Base-by-base conservation (phyloP, 805 yeast species). In the Starmerella cellae region DNA sequence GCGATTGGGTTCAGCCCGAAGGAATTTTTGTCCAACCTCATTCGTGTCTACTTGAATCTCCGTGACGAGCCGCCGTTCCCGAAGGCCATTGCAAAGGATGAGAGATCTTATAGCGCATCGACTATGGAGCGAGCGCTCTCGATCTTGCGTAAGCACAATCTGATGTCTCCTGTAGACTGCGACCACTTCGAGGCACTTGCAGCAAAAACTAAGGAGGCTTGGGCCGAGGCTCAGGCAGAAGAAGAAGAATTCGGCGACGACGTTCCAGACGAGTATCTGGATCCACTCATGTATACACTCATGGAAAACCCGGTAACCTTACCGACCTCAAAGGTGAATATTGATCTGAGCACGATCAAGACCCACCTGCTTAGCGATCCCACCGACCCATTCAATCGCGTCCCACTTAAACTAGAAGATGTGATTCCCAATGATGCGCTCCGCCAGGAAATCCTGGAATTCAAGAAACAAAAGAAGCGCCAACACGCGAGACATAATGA, bases 301-400 rank as follows among this genome's bases (percentile, higher is more conserved):
- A 91, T 91, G 98, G 81, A 77, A 52, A 94, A 91, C 59, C 99
- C 99, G 0, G 98, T 91, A 4, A 79, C 73, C n/a, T 69, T 91
- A 53, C 99, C 99, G 8, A 69, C 82, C 8, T 83, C 95, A 1
- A 79, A 75, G 49, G 74, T 87, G 17, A 75, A 77, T 38, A 83
- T 91, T 53, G 99, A 91, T 60, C 69, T 93, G 57, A 72, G 91
- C 29, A 91, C 96, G 2, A 82, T 91, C 54, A 88, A 85, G 58
- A 82, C 95, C 3, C 98, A 91, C 67, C 66, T 91, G 45, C 70
- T 91, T 60, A 83, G 88, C 64, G 97, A 91, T 63, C 75, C 94
- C 1, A 91, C 95, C 0, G 99, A 91, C 65, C 99, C 99, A 17
- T 91, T 91, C 66, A 91, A 88, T 62, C 77, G 99, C 62, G 71